These are phyloP conservation scores for Penicillium sp. DNA, from an alignment of 2,329 filamentous ascomycete species.

Conservation along the genomic window DNA sequence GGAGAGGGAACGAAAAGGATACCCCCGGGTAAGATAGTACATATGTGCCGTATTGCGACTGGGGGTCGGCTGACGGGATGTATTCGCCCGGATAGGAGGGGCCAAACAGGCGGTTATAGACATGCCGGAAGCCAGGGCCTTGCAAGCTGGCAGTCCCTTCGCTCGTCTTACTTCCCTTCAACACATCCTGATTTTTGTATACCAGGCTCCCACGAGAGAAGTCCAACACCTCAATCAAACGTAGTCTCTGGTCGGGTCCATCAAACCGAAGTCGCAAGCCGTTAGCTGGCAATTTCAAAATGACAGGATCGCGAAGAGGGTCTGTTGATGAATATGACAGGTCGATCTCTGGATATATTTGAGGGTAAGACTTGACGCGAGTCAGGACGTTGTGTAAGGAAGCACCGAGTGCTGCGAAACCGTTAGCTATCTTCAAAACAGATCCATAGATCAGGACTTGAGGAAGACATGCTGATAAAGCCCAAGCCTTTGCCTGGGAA, in stretches of 20 bases:
- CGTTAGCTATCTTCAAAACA: slow-evolving; percentile 29
- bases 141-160: slow-evolving; percentile 41
- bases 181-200: slow-evolving; percentile 79
- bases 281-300: slow-evolving; percentile 78
- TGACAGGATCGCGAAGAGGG: slow-evolving; percentile 74
- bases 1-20: slow-evolving; percentile 85
- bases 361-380: slow-evolving; percentile 83
- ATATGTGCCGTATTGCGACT: slow-evolving; percentile 70
- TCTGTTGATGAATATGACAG: slow-evolving; percentile 75
- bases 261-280: slow-evolving; percentile 91
- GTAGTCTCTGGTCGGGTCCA: slow-evolving; percentile 85
- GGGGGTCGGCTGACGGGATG: slow-evolving; percentile 63
- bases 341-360: slow-evolving; percentile 80
- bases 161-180: slow-evolving; percentile 57
- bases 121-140: slow-evolving; percentile 81
- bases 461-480: slow-evolving; percentile 55
- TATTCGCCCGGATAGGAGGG: slow-evolving; percentile 95
- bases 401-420: slow-evolving; percentile 73
- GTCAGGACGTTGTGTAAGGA: slow-evolving; percentile 89
- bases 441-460: slow-evolving; percentile 11
- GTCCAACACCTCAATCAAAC: slow-evolving; percentile 87
- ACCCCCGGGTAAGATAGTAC: slow-evolving; percentile 93
- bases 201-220: slow-evolving; percentile 82
- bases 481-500: slow-evolving; percentile 68
- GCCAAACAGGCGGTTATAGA: slow-evolving; percentile 91